Evolutionary conservation across 176 grass and related monocot genomes (phyloP).

Genomic region (Rhynchospora breviuscula): DNA sequence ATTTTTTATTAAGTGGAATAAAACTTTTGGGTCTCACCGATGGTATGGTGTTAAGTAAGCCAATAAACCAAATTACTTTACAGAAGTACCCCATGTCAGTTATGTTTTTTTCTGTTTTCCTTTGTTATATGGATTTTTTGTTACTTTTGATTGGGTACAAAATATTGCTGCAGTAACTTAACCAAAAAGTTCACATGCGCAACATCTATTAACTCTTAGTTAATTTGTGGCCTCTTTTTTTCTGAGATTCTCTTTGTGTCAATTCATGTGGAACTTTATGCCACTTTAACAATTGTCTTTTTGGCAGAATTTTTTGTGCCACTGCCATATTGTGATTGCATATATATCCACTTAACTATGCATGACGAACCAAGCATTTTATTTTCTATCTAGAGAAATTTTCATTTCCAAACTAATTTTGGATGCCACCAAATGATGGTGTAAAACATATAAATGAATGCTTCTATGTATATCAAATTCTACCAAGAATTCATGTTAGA

Average conservation of each 20-base stretch:
- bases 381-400: not conserved
- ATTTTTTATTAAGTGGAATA: not conserved
- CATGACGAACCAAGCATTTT: not conserved
- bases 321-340: not conserved
- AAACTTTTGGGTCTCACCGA: not conserved
- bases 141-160: not conserved
- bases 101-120: not conserved
- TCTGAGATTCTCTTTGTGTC: conserved; percentile 1
- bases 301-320: not conserved
- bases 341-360: not conserved
- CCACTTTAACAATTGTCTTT: not conserved
- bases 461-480: not conserved
- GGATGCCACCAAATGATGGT: not conserved
- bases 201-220: not conserved
- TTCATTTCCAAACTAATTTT: not conserved
- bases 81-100: not conserved
- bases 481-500: not conserved
- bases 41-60: not conserved
- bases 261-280: not conserved
- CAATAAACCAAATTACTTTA: not conserved
- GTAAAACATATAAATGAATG: not conserved
- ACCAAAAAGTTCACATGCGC: too few relatives aligned
- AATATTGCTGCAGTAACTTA: not conserved
- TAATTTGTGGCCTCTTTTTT: not conserved
- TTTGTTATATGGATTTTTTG: not conserved